Base-by-base conservation (phyloP, 495 filamentous ascomycete genomes). In the Articulospora tetracladia region DNA sequence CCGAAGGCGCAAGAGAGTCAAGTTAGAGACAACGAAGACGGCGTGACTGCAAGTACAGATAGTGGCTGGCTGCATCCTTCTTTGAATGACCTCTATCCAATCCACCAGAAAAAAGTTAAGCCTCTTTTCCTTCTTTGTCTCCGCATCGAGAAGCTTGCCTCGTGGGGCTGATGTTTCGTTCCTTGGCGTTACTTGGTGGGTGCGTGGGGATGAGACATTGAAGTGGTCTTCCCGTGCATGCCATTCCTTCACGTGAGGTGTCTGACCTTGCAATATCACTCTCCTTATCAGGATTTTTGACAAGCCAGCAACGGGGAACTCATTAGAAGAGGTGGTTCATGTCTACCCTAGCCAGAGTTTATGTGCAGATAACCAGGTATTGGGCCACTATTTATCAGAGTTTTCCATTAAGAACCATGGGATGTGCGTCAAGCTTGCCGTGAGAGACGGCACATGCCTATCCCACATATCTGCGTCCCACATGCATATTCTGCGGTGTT, bases 171-270 rank as follows among this genome's bases (percentile, higher is more conserved):
- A 53, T 20, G 24, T 50, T n/a, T 50, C 6, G 39, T 46, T 22
- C 32, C 52, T 61, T 61, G 59, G 59, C 59, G 15, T 53, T 15
- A 58, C 17, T 49, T 27, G 55, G 27, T 12, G 12, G 25, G 41
- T 19, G 17, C 44, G 15, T n/a, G 39, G 39, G 39, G 15, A 44
- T 44, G 39, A 44, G 15, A 44, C 15, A 44, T 12, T 17, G n/a
- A 44, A 7, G n/a, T 7, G 7, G n/a, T 19, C 39, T 7, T 55
- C 53, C 32, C 28, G 20, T 30, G 24, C 53, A 20, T 25, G 32
- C 30, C 11, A 55, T 27, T 8, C 17, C 15, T 25, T 27, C 53
- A 55, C 53, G 28, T 55, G 53, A 55, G 32, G 27, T 52, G 24
- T 15, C 17, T 20, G 25, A 30, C 27, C 15, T 19, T 22, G 15